Percentiles rank a stretch among this genome's conserved stretches.
phyloP scores from a whole-genome alignment of 345 rosid species.

The Melaleuca alternifolia region DNA sequence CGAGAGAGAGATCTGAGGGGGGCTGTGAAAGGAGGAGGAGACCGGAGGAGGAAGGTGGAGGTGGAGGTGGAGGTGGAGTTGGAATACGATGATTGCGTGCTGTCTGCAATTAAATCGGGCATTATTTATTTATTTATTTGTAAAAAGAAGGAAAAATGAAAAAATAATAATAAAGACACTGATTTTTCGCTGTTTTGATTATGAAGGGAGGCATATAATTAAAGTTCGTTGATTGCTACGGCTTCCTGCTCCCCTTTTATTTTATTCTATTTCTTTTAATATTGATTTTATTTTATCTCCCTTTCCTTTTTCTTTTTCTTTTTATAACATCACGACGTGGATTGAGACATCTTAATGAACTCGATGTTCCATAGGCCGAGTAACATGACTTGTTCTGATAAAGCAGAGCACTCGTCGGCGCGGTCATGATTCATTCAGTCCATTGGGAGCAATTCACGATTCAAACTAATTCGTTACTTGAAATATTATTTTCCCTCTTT shows the following conservation, averaged over 20 bases:
- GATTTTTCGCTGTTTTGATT: neutral
- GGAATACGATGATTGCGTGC: neutral
- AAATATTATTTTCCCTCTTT: neutral
- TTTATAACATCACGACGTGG: too few relatives aligned
- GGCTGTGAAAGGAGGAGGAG: too few relatives aligned
- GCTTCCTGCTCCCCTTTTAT: neutral
- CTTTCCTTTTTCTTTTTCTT: neutral
- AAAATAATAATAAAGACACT: neutral
- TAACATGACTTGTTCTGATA: neutral
- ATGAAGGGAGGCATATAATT: neutral
- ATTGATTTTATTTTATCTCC: neutral
- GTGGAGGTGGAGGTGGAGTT: neutral
- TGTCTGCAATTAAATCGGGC: neutral
- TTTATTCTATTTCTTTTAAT: neutral
- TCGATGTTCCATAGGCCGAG: neutral
- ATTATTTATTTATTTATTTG: too few relatives aligned
- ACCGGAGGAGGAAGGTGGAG: neutral
- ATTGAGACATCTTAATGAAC: neutral
- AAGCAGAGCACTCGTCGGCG: neutral
- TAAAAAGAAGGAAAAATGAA: accelerated
- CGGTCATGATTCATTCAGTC: too few relatives aligned
- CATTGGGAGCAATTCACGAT: neutral
- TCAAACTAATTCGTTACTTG: neutral
- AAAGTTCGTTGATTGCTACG: neutral
- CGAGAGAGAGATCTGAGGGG: neutral